Evolutionary conservation across 352 stramenopile species (phyloP).

Genomic region (Pythium myriotylum): DNA sequence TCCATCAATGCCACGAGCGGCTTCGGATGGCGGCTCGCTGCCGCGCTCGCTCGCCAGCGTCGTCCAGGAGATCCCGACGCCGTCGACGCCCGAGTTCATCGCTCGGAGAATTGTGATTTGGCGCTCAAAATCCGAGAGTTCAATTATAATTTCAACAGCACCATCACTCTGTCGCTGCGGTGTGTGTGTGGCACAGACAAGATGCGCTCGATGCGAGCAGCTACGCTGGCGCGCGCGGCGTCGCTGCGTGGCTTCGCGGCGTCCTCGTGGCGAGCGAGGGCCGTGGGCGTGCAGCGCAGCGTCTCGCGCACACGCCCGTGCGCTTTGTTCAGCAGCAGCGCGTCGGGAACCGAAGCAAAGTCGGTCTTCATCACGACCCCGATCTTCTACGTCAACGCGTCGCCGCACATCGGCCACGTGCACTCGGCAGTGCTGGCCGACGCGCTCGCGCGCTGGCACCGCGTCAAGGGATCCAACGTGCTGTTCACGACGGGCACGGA

Average conservation of each 20-base stretch:
- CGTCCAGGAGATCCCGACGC: too few species aligned
- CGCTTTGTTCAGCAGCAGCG: conserved; percentile 7
- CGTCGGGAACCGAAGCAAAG: conserved; percentile 2
- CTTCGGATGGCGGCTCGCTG: too few species aligned
- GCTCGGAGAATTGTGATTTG: too few species aligned
- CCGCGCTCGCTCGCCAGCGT: too few species aligned
- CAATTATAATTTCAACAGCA: not conserved
- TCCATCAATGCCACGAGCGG: too few species aligned
- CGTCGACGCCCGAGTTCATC: too few species aligned
- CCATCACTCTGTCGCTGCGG: not conserved
- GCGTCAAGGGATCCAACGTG: conserved; percentile 53
- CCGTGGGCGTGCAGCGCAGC: not conserved
- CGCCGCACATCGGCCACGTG: conserved; percentile 98
- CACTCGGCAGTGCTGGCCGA: conserved; percentile 95
- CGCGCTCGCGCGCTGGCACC: conserved; percentile 81
- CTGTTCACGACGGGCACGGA: conserved; percentile 98
- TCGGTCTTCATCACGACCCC: conserved; percentile 94
- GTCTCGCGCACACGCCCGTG: not conserved
- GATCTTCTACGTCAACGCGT: conserved; percentile 99
- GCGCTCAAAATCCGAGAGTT: too few species aligned
- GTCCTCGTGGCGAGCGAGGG: not conserved
- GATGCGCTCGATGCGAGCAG: conserved; percentile 1
- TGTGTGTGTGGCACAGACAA: conserved; percentile 12
- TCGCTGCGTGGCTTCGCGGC: conserved; percentile 2
- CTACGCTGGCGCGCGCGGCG: conserved; percentile 3